phyloP scores from a whole-genome alignment of 176 grass and related monocot genomes.

The Cenchrus purpureus region DNA sequence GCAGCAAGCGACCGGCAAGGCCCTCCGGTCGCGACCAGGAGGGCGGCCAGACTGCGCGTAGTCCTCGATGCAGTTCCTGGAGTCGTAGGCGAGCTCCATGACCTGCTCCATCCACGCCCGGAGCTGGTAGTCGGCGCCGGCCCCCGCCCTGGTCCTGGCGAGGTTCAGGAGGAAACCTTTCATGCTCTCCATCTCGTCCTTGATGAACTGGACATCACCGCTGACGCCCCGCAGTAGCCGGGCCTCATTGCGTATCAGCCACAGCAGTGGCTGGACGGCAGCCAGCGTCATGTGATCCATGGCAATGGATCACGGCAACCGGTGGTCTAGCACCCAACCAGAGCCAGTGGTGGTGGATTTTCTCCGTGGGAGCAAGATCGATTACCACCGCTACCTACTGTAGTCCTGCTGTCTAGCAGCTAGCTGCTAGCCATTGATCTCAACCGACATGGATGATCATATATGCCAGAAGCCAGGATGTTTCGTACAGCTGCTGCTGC shows the following conservation, averaged over 20 bases:
- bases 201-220: not conserved
- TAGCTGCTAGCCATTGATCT: too few species aligned
- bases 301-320: too few species aligned
- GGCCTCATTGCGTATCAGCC: not conserved
- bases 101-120: slow-evolving; percentile 3
- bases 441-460: too few species aligned
- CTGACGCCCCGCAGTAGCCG: not conserved
- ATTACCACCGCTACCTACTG: too few species aligned
- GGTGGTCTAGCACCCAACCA: too few species aligned
- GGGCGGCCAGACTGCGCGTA: not conserved
- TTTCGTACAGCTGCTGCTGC: too few species aligned
- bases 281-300: not conserved
- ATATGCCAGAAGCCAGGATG: too few species aligned
- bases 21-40: too few species aligned
- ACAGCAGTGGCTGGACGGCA: not conserved
- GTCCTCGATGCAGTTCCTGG: not conserved
- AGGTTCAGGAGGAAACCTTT: not conserved
- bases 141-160: not conserved
- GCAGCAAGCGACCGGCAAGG: not conserved
- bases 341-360: too few species aligned
- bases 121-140: not conserved
- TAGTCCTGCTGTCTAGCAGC: too few species aligned
- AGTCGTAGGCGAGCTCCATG: slow-evolving; percentile 18
- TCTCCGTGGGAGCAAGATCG: too few species aligned
- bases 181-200: slow-evolving; percentile 16